These are phyloP conservation scores for Hymenochaete sp. DNA, from an alignment of 1,284 basidiomycete species.

Conservation along the genomic window DNA sequence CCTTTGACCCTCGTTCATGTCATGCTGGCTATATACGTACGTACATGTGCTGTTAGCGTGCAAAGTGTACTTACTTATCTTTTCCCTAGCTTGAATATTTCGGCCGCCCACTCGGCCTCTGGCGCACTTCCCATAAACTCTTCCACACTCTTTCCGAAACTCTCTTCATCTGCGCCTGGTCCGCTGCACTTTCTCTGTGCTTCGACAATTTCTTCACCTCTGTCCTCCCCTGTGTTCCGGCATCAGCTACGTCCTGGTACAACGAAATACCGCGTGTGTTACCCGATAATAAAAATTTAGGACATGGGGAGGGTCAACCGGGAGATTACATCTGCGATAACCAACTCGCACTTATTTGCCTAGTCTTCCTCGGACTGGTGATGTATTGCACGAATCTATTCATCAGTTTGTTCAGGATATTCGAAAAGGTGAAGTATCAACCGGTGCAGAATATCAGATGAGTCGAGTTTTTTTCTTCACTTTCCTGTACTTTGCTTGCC, in stretches of 20 bases:
- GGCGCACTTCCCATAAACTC: slow-evolving; percentile 77
- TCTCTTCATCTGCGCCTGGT: slow-evolving; percentile 87
- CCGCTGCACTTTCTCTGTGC: slow-evolving; percentile 76
- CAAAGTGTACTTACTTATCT: slow-evolving; percentile 1
- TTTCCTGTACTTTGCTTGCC: too few relatives aligned
- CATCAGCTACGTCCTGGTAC: slow-evolving; percentile 59
- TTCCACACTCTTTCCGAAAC: slow-evolving; percentile 76
- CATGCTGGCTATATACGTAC: slow-evolving; percentile 72
- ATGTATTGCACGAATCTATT: slow-evolving; percentile 76
- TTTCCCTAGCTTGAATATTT: slow-evolving; percentile 75
- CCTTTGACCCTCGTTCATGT: slow-evolving; percentile 82
- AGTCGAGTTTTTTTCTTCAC: too few relatives aligned
- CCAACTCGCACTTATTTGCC: slow-evolving; percentile 65
- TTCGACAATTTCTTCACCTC: slow-evolving; percentile 93
- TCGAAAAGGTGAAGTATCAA: slow-evolving; percentile 71
- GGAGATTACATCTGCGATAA: slow-evolving; percentile 56
- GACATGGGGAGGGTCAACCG: slow-evolving; percentile 34
- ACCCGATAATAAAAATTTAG: slow-evolving; percentile 31
- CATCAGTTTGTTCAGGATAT: slow-evolving; percentile 80
- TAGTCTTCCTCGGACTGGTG: slow-evolving; percentile 66
- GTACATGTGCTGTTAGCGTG: slow-evolving; percentile 23
- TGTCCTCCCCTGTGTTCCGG: slow-evolving; percentile 63
- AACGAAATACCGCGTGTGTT: slow-evolving; percentile 44
- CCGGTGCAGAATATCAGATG: too few relatives aligned
- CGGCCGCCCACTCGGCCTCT: slow-evolving; percentile 81